Evolutionary conservation across 495 filamentous ascomycete species (phyloP), one percentile per base, ranked within the genome.

Genomic region (Aspergillus cavernicola): DNA sequence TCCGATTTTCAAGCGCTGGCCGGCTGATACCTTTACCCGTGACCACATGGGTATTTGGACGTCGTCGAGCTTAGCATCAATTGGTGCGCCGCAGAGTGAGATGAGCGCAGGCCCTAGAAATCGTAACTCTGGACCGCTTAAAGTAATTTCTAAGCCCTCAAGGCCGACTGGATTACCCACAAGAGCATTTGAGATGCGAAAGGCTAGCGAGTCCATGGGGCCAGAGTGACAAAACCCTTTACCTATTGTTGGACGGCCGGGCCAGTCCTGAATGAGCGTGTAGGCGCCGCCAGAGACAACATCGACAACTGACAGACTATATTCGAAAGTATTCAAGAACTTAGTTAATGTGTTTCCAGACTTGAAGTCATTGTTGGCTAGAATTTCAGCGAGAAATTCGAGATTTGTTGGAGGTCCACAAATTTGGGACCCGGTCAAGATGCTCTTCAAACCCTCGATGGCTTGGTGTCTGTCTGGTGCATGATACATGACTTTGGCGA

Each of bases 401-500:
- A 85, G 61, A 49, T 85, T 86, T 13, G 78, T 84, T 8, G 77
- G 73, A 2, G 81, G 75, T 0, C 83, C 83, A 55, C 74, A 77
- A 19, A 86, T 71, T 15, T 56, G 58, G 1, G 75, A 74, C 10
- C 66, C 52, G 5, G 63, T 56, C 19, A 83, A 54, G 0, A 77
- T 58, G 9, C 65, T 57, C 22, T 63, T 54, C 64, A 84, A 72
- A 2, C 68, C 70, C 35, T 70, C 46, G 16, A 81, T 75, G 3
- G 78, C 65, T 13, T 69, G 55, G 18, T 69, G 52, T 50, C 81
- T 63, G 13, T 64, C 67, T 12, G 62, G 50, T 0, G 64, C 63
- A 56, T 83, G 76, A 16, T 73, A 70, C 71, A 86, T 85, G 5
- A 84, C 66, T 55, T 85, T 86, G 22, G 80, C 82, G 41, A 86